A percentile compares a stretch with the other conserved stretches of the same genome.
phyloP scores from a whole-genome alignment of 345 rosid genomes.

The Salix suchowensis region DNA sequence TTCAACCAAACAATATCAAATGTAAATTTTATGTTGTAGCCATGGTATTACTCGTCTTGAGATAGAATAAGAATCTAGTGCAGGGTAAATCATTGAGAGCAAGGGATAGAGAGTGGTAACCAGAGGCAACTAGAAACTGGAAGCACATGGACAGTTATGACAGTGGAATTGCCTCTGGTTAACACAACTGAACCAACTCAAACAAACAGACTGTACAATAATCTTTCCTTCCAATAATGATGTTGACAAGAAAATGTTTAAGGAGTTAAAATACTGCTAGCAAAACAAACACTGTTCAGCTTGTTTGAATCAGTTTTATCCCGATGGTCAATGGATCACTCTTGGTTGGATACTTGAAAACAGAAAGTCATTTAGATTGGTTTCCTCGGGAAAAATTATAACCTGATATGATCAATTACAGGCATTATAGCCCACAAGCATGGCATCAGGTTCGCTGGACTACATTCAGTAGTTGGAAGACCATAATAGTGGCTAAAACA shows the following conservation, averaged over 20 bases:
- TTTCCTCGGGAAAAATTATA: not conserved
- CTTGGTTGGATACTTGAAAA: not conserved
- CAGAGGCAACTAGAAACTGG: not conserved
- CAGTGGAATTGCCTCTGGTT: not conserved
- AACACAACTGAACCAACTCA: no score
- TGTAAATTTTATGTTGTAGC: constrained; percentile 13
- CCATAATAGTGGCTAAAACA: not conserved
- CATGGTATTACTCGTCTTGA: not conserved
- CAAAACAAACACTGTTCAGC: not conserved
- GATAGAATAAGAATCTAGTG: not conserved
- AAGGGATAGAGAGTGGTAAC: not conserved
- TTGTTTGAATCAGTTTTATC: no score
- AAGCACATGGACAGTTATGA: not conserved
- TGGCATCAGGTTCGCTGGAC: not conserved
- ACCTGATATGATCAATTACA: not conserved
- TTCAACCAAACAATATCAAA: constrained; percentile 48
- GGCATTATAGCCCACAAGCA: not conserved
- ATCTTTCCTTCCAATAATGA: not conserved
- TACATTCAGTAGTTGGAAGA: no score
- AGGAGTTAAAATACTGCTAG: no score
- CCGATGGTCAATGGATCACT: not conserved
- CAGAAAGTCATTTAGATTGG: not conserved
- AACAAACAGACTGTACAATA: no score
- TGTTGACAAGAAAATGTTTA: not conserved
- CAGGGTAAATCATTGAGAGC: constrained; percentile 1